Percentiles rank a stretch among this genome's conserved stretches.
Conservation (phyloP, 768 basidiomycete genomes). For the Lactifluus piperatus region DNA sequence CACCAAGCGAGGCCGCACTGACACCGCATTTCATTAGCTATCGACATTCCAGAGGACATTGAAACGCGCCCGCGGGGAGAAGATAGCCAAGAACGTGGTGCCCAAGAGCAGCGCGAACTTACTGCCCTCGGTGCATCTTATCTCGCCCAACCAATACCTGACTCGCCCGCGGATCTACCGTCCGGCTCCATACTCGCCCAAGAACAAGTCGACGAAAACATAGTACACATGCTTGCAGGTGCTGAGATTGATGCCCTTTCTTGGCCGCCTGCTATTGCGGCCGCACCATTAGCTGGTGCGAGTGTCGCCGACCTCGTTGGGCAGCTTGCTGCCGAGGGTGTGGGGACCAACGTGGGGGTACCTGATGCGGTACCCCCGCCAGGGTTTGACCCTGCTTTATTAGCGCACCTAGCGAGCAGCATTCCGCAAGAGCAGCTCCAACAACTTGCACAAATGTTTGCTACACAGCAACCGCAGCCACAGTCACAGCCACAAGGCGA, state of each 20-base stretch:
- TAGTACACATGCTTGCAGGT: conserved; percentile 60
- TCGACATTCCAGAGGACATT: conserved; percentile 54
- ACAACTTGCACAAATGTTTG: conserved; percentile 19
- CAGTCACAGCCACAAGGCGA: conserved; percentile 4
- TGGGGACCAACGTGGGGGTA: conserved; percentile 26
- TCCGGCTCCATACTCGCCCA: conserved; percentile 41
- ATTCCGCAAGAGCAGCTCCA: conserved; percentile 21
- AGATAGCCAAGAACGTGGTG: conserved; percentile 56
- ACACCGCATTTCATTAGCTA: conserved; percentile 34
- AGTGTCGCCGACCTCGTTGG: conserved; percentile 67
- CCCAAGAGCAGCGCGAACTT: conserved; percentile 73
- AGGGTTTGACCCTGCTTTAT: conserved; percentile 7
- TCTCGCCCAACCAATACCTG: conserved; percentile 66
- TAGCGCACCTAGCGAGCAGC: conserved; percentile 14
- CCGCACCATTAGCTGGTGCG: conserved; percentile 26
- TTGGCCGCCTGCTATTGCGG: conserved; percentile 35
- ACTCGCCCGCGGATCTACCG: conserved; percentile 64
- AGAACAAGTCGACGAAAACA: conserved; percentile 58
- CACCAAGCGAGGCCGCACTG: conserved; percentile 9
- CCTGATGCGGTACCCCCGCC: conserved; percentile 34
- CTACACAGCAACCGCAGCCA: conserved; percentile 22
- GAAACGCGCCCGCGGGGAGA: conserved; percentile 50
- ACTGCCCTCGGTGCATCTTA: conserved; percentile 70
- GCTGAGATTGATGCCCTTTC: conserved; percentile 58
- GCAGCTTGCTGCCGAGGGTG: conserved; percentile 40